These are phyloP conservation scores for Linderniella brevidens DNA, from an alignment of 257 asterid species.

Conservation along the genomic window DNA sequence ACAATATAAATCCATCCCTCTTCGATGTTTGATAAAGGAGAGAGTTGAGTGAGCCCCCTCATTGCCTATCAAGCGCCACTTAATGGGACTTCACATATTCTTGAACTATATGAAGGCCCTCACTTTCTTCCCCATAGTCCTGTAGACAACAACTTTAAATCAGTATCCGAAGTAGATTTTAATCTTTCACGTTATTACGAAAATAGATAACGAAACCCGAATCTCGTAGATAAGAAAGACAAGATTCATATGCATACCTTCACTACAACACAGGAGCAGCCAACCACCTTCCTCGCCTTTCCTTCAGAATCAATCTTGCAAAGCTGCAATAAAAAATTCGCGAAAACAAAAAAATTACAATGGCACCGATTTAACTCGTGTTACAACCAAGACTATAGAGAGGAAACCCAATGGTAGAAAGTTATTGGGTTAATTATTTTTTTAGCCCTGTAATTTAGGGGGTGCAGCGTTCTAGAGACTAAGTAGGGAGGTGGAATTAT, in stretches of 20 bases:
- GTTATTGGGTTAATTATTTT: too few species aligned
- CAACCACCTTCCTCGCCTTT: conserved; percentile 69
- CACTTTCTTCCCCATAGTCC: conserved; percentile 70
- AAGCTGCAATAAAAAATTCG: conserved; percentile 16
- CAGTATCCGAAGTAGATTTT: too few species aligned
- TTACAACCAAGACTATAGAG: too few species aligned
- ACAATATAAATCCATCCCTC: too few species aligned
- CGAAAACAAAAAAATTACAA: neutral
- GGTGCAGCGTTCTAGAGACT: too few species aligned
- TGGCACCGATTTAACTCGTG: neutral
- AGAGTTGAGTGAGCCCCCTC: too few species aligned
- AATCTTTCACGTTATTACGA: neutral
- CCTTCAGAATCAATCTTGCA: conserved; percentile 76
- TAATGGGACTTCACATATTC: conserved; percentile 51
- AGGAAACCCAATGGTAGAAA: too few species aligned
- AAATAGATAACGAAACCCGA: neutral
- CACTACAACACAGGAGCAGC: conserved; percentile 55
- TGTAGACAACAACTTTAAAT: conserved; percentile 10
- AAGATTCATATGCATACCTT: conserved; percentile 19
- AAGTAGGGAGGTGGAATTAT: too few species aligned
- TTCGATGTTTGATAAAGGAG: too few species aligned
- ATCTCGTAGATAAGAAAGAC: neutral
- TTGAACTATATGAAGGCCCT: conserved; percentile 64
- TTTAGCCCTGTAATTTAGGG: too few species aligned
- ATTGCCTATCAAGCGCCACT: too few species aligned